Evolutionary conservation across 176 grass and related monocot genomes (phyloP).

Genomic region (Tillandsia leiboldiana): DNA sequence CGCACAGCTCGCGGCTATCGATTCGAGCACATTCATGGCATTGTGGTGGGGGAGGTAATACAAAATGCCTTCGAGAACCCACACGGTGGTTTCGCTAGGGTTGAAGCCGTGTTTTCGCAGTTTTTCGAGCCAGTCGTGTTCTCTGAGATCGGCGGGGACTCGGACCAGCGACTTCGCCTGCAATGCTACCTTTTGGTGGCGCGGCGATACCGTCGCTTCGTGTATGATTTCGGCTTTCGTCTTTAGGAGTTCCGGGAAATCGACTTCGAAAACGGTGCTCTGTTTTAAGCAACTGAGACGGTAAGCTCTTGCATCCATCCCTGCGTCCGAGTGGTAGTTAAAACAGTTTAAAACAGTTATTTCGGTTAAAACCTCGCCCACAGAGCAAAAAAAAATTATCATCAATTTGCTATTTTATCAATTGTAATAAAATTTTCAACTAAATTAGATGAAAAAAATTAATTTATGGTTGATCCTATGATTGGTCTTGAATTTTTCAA

Average conservation of each 20-base stretch:
- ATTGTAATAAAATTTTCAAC: too few relatives aligned
- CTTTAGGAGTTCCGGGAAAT: conserved; percentile 70
- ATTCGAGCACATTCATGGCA: conserved; percentile 72
- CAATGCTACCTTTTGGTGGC: conserved; percentile 34
- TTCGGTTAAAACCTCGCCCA: neutral
- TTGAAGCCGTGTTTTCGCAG: conserved; percentile 57
- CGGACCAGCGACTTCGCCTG: conserved; percentile 45
- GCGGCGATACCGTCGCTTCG: conserved; percentile 41
- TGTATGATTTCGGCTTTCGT: conserved; percentile 62
- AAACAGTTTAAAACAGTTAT: conserved; percentile 5
- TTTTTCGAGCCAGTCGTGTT: conserved; percentile 62
- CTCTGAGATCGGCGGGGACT: conserved; percentile 55
- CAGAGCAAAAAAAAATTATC: too few relatives aligned
- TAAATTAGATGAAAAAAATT: too few relatives aligned
- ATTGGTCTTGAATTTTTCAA: too few relatives aligned
- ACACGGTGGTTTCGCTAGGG: conserved; percentile 65
- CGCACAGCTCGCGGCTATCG: conserved; percentile 37
- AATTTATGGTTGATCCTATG: too few relatives aligned
- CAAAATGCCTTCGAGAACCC: conserved; percentile 92
- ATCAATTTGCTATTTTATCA: too few relatives aligned
- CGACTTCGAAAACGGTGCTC: conserved; percentile 70
- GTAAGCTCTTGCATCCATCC: conserved; percentile 92
- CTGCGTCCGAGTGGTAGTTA: conserved; percentile 15
- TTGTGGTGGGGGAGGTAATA: conserved; percentile 65
- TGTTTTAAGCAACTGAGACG: conserved; percentile 66